Percentiles rank a stretch among this genome's conserved stretches.
Conservation (phyloP, 345 rosid species). For the Lepidium sativum region DNA sequence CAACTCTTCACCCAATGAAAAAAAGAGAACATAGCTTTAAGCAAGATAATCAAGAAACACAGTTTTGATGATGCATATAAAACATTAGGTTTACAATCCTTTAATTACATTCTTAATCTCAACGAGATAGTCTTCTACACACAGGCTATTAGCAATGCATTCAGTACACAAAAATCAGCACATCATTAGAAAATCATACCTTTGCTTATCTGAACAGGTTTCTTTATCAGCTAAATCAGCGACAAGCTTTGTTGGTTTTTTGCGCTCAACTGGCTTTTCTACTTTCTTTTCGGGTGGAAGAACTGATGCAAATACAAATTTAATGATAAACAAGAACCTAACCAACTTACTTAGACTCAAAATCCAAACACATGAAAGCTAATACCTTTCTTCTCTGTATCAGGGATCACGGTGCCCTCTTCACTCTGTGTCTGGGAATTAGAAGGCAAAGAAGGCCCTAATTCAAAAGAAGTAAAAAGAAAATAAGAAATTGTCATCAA, state of each 20-base stretch:
- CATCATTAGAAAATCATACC: constrained; percentile 34
- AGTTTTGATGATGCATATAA: not conserved
- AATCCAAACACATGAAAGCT: constrained; percentile 25
- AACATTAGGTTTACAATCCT: not conserved
- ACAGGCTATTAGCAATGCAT: not conserved
- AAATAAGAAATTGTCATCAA: not conserved
- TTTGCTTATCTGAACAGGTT: constrained; percentile 79
- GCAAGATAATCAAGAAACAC: not conserved
- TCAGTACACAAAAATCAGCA: not conserved
- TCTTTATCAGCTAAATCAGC: constrained; percentile 52
- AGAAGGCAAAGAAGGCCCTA: constrained; percentile 33
- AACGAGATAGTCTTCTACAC: not conserved
- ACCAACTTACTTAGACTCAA: not conserved
- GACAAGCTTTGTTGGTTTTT: constrained; percentile 35
- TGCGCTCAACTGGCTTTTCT: constrained; percentile 45
- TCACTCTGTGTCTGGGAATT: constrained; percentile 21
- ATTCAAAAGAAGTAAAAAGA: not conserved
- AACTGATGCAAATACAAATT: constrained; percentile 14
- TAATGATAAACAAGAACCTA: not conserved
- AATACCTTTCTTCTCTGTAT: constrained; percentile 28
- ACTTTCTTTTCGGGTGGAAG: constrained; percentile 15
- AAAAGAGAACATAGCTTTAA: not conserved
- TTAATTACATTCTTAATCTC: not conserved
- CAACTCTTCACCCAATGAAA: constrained; percentile 47
- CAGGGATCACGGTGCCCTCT: constrained; percentile 22